Evolutionary conservation across 805 yeast species (phyloP), one percentile per base, ranked within the genome.

Genomic region (Kodamaea lidongshanica): DNA sequence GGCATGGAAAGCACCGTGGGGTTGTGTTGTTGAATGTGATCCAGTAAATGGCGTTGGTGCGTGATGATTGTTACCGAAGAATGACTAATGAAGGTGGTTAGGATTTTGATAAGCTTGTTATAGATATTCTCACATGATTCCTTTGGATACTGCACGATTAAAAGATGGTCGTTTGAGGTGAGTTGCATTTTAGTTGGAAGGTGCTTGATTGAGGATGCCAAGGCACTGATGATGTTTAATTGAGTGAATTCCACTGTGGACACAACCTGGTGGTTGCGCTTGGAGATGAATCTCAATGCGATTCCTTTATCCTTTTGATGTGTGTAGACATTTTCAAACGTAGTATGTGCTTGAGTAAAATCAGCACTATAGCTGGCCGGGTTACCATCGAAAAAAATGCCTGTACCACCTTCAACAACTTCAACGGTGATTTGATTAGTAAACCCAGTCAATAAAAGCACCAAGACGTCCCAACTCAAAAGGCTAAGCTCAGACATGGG

Each of bases 141-240:
- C 4, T 19, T 26, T 8, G 16, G 11, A 19, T 40, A 42, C 25
- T 47, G 51, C 7, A 54, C 45, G 12, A 48, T 44, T 11, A 42
- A 43, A 5, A 50, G 31, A 9, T 21, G 46, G 41, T 46, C 67
- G 32, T 17, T 53, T 11, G 16, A 51, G 25, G 7, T 51, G 36
- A 34, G 56, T 40, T 15, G 67, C 54, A 33, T 66, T 56, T 35
- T 53, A 39, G 32, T 58, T 1, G 75, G 65, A 48, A 72, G 54
- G 22, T 64, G 67, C 41, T 68, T 73, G 25, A 71, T 39, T 13
- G 69, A 56, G 1, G 80, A 61, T 2, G 82, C 74, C 19, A 70
- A 53, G 5, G 75, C 61, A 38, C 78, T 67, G 4, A 74, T 68
- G 23, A 75, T 48, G 38, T 72, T 71, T 34, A 67, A 56, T 33